Evolutionary conservation across 1,139 yeast species (phyloP).

Genomic region (Zygosaccharomyces sapae): DNA sequence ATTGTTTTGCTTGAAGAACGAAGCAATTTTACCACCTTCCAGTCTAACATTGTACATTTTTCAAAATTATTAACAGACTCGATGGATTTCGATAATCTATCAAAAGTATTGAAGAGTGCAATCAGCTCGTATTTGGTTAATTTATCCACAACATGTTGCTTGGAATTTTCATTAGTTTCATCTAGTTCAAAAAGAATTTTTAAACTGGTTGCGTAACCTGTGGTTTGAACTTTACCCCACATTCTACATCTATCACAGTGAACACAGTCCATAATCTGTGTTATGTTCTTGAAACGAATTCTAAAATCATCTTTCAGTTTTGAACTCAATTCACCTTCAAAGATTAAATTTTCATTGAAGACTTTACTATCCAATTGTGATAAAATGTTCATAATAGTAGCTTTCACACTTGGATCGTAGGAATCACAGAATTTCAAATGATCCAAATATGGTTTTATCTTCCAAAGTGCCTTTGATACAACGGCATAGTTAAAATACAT

Average conservation of each 20-base stretch:
- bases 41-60: constrained; percentile 42
- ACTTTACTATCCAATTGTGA: constrained; percentile 45
- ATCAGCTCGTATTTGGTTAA: constrained; percentile 83
- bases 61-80: constrained; percentile 72
- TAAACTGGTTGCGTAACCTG: constrained; percentile 95
- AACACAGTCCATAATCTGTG: constrained; percentile 95
- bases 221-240: constrained; percentile 97
- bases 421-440: constrained; percentile 48
- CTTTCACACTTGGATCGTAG: constrained; percentile 48
- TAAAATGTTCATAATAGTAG: constrained; percentile 40
- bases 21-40: constrained; percentile 22
- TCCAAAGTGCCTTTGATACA: constrained; percentile 74
- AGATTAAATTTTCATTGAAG: constrained; percentile 56
- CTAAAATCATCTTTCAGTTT: constrained; percentile 71
- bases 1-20: constrained; percentile 32
- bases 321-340: constrained; percentile 44
- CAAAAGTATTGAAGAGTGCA: constrained; percentile 87
- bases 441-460: constrained; percentile 48
- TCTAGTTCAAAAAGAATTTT: constrained; percentile 78
- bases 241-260: constrained; percentile 96
- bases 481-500: constrained; percentile 90
- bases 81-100: constrained; percentile 80
- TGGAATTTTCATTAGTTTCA: constrained; percentile 39
- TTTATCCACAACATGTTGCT: constrained; percentile 42
- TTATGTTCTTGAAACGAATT: constrained; percentile 78